Base-by-base conservation (phyloP, 1,284 basidiomycete species). In the Prillingera fragicola region DNA sequence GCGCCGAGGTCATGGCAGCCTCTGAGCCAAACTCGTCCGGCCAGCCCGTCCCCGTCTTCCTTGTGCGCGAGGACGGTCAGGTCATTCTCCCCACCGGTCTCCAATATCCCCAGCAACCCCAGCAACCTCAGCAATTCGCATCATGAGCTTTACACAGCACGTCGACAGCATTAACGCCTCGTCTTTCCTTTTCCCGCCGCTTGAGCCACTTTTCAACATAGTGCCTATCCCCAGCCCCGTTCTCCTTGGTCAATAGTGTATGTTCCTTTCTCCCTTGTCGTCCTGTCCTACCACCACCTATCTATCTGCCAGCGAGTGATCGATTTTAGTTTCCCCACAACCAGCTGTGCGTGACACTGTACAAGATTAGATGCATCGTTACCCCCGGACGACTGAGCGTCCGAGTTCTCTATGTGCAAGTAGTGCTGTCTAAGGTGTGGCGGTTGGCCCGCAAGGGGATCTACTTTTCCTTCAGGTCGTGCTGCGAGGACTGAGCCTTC, bases 1-100 rank as follows among this genome's bases (percentile, higher is more conserved):
- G 63, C 34, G 22, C 35, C 27, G 63, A 92, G 71, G 88, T 91
- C 17, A 68, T 71, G 65, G 62, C 62, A 8, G 67, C 71, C 56
- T 43, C 69, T 47, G 54, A 73, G 61, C 65, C 67, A 45, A 54
- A 57, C 12, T 55, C 63, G 3, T 22, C 48, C 6, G 50, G 52
- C 31, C 79, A 81, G 41, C 76, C 84, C 13, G 34, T 33, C 35
- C 86, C 88, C 5, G 81, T 95, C 52, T 78, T 90, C 55, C 78
- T 95, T 54, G 83, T 94, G 48, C 80, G 90, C 45, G 79, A 82
- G 8, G 91, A 95, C 62, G 92, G 91, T 22, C 80, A 92, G 34
- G 56, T 61, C 53, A 83, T 95, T 51, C 85, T 92, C 75, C 91
- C 92, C 4, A 91, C 88, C n/a, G 80, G 75, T 59, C 77, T 83